These are phyloP conservation scores for Cryphonectria carpinicola DNA, from an alignment of 2,329 filamentous ascomycete genomes.

Conservation along the genomic window DNA sequence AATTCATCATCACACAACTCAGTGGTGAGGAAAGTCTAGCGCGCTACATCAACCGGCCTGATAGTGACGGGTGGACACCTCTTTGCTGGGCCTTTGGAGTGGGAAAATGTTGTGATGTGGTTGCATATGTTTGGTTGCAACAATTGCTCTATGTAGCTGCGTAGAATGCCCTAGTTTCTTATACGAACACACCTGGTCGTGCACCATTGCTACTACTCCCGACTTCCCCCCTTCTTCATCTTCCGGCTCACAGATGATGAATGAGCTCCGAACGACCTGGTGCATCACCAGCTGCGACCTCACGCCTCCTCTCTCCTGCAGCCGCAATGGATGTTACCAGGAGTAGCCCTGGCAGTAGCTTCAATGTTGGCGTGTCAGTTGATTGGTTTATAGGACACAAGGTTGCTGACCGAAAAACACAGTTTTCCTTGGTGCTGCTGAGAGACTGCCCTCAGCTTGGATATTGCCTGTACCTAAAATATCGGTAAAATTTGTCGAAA, in stretches of 20 bases:
- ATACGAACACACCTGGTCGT: not conserved
- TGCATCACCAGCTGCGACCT: not conserved
- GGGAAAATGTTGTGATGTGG: no score
- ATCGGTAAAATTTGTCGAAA: not conserved
- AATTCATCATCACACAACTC: no score
- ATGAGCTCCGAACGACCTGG: not conserved
- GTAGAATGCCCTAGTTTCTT: not conserved
- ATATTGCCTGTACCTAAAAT: not conserved
- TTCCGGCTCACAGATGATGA: not conserved
- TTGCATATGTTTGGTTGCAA: no score
- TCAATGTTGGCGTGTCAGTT: not conserved
- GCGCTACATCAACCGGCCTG: no score
- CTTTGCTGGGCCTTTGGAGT: no score
- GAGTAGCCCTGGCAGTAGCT: not conserved
- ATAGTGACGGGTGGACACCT: no score
- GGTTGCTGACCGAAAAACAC: not conserved
- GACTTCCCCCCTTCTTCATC: not conserved
- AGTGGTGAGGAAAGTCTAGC: no score
- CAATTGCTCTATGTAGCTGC: no score
- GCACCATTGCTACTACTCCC: not conserved
- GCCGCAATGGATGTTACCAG: not conserved
- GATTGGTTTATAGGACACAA: not conserved
- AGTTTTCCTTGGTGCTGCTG: not conserved
- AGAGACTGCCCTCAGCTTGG: not conserved
- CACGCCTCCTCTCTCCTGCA: not conserved